Conservation (phyloP, 2,329 filamentous ascomycete genomes). For the Colletotrichum tabaci region DNA sequence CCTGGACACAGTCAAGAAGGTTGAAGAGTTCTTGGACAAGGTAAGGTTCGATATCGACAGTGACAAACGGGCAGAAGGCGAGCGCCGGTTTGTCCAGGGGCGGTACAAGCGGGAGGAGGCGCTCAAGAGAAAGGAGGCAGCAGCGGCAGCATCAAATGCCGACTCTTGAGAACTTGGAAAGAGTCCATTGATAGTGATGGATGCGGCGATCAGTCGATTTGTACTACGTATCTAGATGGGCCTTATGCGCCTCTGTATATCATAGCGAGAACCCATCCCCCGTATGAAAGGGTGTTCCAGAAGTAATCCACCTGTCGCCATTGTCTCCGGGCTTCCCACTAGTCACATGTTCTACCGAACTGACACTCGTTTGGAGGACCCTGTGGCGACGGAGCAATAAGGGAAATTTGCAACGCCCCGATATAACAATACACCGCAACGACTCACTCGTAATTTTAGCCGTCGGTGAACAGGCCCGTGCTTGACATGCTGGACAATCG, state of each 20-base stretch:
- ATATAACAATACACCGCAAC: constrained; percentile 2
- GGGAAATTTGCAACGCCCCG: neutral
- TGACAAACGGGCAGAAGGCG: constrained; percentile 28
- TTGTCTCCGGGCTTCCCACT: neutral
- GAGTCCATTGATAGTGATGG: neutral
- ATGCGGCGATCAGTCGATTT: constrained; percentile 14
- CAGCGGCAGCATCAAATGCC: neutral
- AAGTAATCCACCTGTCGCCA: neutral
- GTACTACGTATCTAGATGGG: constrained; percentile 21
- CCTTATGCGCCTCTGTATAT: constrained; percentile 16
- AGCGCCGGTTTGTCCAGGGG: constrained; percentile 31
- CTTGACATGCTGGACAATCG: neutral
- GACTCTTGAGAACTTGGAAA: neutral
- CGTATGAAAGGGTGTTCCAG: neutral
- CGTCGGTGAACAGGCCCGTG: neutral
- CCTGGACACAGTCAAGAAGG: constrained; percentile 66
- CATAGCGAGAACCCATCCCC: neutral
- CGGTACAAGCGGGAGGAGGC: constrained; percentile 26
- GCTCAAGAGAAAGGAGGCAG: constrained; percentile 21
- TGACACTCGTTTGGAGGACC: too few species aligned
- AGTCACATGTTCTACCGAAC: neutral
- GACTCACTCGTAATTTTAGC: neutral
- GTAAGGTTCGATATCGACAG: constrained; percentile 59
- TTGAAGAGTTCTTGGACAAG: constrained; percentile 70
- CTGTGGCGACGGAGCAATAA: too few species aligned